Evolutionary conservation across 2,329 filamentous ascomycete genomes (phyloP), one percentile per base, ranked within the genome.

Genomic region (Emmonsiellopsis sp.): DNA sequence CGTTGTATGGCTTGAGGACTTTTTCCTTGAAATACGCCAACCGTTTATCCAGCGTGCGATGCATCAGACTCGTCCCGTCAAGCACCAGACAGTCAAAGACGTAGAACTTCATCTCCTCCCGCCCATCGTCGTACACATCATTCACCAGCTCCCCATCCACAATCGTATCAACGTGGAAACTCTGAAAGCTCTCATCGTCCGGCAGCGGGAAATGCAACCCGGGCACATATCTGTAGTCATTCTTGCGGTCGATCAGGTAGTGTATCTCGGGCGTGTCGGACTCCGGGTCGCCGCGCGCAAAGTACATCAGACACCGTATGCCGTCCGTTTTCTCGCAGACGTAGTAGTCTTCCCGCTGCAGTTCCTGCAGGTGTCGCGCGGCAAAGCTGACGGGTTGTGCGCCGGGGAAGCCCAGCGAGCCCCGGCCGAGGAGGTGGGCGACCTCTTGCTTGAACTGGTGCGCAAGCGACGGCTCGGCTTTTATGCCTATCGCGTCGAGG

Each of bases 271-370:
- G 67, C 42, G 83, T 79, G 26, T 76, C 74, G 65, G 86, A 85
- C 7, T 76, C 70, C 16, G 67, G 65, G 38, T 74, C 72, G 5
- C 70, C 70, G 53, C 67, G 66, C 50, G 88, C 89, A 59, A 93
- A 83, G 76, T 94, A 97, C 59, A 98, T 81, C n/a, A 98, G 81
- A 69, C 94, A 96, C 58, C 93, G 84, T 58, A 97, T 89, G 52
- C 93, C 93, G 67, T 98, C 93, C 1, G 92, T 95, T 75, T 98
- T 98, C 73, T 98, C 93, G 76, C 92, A 96, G 59, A 98, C 87
- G 68, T 91, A 98, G 75, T 97, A 98, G 71, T 97, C 93, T 65
- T 87, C 79, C 55, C 79, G 78, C 57, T 85, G 83, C 37, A 98
- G 79, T 73, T 94, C 90, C n/a, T 83, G 75, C 8, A 97, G 72